phyloP scores from a whole-genome alignment of 1,284 basidiomycete genomes.

The Apiotrichum veenhuisii region DNA sequence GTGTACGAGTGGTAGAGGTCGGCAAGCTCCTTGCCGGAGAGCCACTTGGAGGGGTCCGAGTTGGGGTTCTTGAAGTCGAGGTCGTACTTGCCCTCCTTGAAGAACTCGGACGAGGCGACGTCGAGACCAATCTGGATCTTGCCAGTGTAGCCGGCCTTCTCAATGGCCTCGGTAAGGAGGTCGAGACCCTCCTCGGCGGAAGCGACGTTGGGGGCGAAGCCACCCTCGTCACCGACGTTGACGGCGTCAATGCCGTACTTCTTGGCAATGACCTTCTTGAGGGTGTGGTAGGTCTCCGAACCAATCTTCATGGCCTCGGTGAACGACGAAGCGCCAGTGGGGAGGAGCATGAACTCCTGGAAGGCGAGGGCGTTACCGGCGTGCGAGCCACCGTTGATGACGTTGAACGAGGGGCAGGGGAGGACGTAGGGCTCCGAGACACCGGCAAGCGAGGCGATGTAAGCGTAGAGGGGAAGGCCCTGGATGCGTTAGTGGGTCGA shows the following conservation, averaged over 20 bases:
- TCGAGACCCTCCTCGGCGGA: conserved; percentile 98
- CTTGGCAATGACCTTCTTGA: conserved; percentile 99
- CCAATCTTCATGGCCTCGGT: conserved; percentile 98
- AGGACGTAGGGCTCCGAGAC: conserved; percentile 89
- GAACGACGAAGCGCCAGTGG: conserved; percentile 86
- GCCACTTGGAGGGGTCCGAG: conserved; percentile 95
- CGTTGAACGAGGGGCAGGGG: conserved; percentile 92
- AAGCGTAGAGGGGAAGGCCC: conserved; percentile 91
- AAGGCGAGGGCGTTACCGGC: conserved; percentile 99
- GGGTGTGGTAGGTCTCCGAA: conserved; percentile 94
- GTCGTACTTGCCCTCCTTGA: conserved; percentile 99
- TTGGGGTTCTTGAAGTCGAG: conserved; percentile 98
- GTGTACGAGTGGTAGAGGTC: conserved; percentile 83
- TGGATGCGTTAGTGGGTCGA: conserved; percentile 20
- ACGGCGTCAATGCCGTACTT: conserved; percentile 99
- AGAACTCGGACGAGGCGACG: conserved; percentile 99
- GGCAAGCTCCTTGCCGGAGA: conserved; percentile 87
- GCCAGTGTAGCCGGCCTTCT: conserved; percentile 96
- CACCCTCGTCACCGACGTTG: conserved; percentile 99
- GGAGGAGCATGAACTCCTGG: conserved; percentile 99
- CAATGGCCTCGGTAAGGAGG: conserved; percentile 91
- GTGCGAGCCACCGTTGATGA: conserved; percentile 99
- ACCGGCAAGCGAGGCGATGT: conserved; percentile 92
- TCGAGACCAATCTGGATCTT: conserved; percentile 99
- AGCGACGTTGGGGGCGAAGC: conserved; percentile 96